Conservation (phyloP, 768 basidiomycete genomes). For the button mushroom (Agaricus bisporus) region DNA sequence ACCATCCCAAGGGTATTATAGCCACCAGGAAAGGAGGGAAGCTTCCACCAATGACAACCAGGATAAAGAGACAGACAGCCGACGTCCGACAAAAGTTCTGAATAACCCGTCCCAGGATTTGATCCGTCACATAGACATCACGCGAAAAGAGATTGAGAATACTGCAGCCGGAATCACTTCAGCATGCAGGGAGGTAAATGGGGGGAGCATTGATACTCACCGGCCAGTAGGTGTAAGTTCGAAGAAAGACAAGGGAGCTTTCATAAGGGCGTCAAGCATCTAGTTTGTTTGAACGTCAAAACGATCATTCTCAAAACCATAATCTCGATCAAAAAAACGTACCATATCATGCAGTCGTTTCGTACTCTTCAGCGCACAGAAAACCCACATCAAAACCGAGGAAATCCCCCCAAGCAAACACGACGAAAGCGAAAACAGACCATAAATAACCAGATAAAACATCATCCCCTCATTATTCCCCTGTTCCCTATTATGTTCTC, state of each 20-base stretch:
- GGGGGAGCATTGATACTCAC: constrained; percentile 27
- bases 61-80: constrained; percentile 50
- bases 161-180: constrained; percentile 26
- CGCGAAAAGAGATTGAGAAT: constrained; percentile 90
- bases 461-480: constrained; percentile 54
- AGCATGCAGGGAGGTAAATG: background rate
- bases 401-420: constrained; percentile 48
- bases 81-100: constrained; percentile 64
- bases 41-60: constrained; percentile 70
- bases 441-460: constrained; percentile 60
- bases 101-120: constrained; percentile 73
- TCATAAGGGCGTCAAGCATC: constrained; percentile 80
- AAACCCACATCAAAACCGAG: constrained; percentile 68
- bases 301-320: background rate
- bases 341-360: constrained; percentile 73
- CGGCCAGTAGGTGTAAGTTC: constrained; percentile 84
- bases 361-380: constrained; percentile 70
- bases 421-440: constrained; percentile 56
- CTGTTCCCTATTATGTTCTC: constrained; percentile 62
- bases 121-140: constrained; percentile 83
- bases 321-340: constrained; percentile 18
- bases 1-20: constrained; percentile 67
- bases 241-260: constrained; percentile 83
- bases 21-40: constrained; percentile 80
- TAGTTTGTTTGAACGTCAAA: constrained; percentile 18